Conservation (phyloP, 2,329 filamentous ascomycete genomes). For the Cercospora sojina region DNA sequence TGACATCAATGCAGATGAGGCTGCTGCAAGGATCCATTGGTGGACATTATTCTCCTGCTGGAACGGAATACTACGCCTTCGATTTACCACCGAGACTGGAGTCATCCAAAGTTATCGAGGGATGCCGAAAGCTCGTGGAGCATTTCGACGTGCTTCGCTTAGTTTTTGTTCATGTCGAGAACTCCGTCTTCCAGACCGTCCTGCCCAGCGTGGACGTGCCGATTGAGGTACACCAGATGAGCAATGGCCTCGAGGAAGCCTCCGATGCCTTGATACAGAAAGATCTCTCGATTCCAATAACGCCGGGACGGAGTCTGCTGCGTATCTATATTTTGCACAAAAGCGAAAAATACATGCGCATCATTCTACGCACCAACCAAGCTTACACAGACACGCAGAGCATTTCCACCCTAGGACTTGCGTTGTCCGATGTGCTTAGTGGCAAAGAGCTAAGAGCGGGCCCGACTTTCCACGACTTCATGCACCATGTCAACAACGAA, state of each 20-base stretch:
- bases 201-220: slow-evolving; percentile 7
- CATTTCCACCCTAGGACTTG: neutral
- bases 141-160: slow-evolving; percentile 18
- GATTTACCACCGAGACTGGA: slow-evolving; percentile 10
- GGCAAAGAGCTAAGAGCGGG: slow-evolving; percentile 1
- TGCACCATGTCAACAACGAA: neutral
- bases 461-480: neutral
- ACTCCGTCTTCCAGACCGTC: neutral
- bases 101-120: neutral
- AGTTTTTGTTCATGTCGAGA: slow-evolving; percentile 11
- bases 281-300: neutral
- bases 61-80: slow-evolving; percentile 14
- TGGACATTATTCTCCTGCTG: neutral
- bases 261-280: slow-evolving; percentile 3
- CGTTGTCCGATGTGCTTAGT: slow-evolving; percentile 5
- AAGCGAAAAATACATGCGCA: neutral
- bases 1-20: slow-evolving; percentile 10
- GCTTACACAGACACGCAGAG: slow-evolving; percentile 10
- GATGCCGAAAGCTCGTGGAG: slow-evolving; percentile 11
- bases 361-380: slow-evolving; percentile 9
- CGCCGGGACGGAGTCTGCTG: neutral
- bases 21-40: neutral
- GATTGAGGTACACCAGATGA: slow-evolving; percentile 12
- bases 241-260: neutral
- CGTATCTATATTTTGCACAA: slow-evolving; percentile 13